A percentile compares a stretch with the other conserved stretches of the same genome.
phyloP scores from a whole-genome alignment of 2,329 filamentous ascomycete species.

The Microcyclospora tardicrescens region DNA sequence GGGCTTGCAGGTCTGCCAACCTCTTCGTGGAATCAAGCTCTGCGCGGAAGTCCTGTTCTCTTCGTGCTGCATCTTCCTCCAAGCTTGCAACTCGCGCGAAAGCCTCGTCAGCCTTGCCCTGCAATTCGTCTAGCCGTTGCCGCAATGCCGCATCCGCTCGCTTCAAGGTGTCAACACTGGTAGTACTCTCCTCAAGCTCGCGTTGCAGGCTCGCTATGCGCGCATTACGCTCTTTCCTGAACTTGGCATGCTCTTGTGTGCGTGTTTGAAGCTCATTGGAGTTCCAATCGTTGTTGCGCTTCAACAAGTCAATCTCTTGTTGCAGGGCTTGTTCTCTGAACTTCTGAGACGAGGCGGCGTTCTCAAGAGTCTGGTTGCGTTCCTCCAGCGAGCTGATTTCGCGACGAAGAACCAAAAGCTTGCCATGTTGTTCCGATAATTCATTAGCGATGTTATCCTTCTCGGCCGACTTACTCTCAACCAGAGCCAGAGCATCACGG shows the following conservation, averaged over 20 bases:
- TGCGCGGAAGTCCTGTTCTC: constrained; percentile 75
- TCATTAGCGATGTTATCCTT: constrained; percentile 80
- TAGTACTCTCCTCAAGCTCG: constrained; percentile 70
- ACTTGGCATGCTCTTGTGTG: constrained; percentile 72
- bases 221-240: constrained; percentile 86
- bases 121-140: constrained; percentile 67
- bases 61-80: constrained; percentile 66
- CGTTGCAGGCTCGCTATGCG: constrained; percentile 81
- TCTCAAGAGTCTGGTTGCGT: constrained; percentile 67
- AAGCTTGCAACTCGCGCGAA: constrained; percentile 72
- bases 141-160: constrained; percentile 70
- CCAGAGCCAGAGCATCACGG: constrained; percentile 73
- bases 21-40: constrained; percentile 72
- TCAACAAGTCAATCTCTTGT: constrained; percentile 79
- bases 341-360: constrained; percentile 65
- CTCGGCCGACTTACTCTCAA: constrained; percentile 78
- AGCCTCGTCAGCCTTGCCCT: constrained; percentile 75
- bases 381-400: constrained; percentile 75
- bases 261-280: constrained; percentile 87
- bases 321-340: constrained; percentile 83
- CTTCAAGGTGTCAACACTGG: constrained; percentile 62
- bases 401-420: constrained; percentile 69
- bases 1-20: constrained; percentile 68
- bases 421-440: constrained; percentile 76
- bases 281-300: constrained; percentile 86